Percentiles rank a stretch among this genome's conserved stretches.
Evolutionary conservation across 495 filamentous ascomycete genomes (phyloP).

Genomic region (Penicillium roqueforti): DNA sequence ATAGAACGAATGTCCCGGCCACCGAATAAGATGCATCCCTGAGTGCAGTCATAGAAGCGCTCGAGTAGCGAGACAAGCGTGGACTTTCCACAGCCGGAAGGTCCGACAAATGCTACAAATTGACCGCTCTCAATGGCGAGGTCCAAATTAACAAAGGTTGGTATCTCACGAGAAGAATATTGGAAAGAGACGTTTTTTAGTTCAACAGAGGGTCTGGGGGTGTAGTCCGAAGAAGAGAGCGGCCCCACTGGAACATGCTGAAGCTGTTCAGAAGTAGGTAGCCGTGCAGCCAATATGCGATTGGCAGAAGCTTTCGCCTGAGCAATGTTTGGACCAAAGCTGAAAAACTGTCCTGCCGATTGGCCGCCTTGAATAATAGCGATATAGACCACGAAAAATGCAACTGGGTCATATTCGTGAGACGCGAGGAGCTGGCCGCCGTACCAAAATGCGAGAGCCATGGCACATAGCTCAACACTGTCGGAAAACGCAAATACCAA

Average conservation of each 20-base stretch:
- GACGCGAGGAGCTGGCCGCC: conserved; percentile 51
- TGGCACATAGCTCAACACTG: conserved; percentile 46
- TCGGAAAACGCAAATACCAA: conserved; percentile 37
- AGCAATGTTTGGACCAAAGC: conserved; percentile 47
- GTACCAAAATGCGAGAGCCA: conserved; percentile 59
- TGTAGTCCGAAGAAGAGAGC: neutral
- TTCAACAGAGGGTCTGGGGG: conserved; percentile 13
- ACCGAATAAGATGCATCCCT: conserved; percentile 38
- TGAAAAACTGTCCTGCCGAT: conserved; percentile 51
- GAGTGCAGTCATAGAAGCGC: conserved; percentile 53
- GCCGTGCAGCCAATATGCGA: conserved; percentile 34
- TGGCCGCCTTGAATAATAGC: conserved; percentile 56
- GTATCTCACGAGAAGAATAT: conserved; percentile 51
- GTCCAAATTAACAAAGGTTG: conserved; percentile 44
- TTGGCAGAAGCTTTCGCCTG: conserved; percentile 54
- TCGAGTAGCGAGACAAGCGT: conserved; percentile 63
- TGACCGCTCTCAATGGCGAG: conserved; percentile 56
- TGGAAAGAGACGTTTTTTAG: conserved; percentile 55
- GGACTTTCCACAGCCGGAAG: conserved; percentile 69
- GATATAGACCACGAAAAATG: conserved; percentile 59
- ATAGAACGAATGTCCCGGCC: conserved; percentile 36
- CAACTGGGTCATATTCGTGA: conserved; percentile 43
- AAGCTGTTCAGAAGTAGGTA: neutral
- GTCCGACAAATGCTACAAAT: conserved; percentile 66
- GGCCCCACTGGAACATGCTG: too few species aligned